Evolutionary conservation across 2,329 filamentous ascomycete genomes (phyloP).

Genomic region (Fusarium caatingaense): DNA sequence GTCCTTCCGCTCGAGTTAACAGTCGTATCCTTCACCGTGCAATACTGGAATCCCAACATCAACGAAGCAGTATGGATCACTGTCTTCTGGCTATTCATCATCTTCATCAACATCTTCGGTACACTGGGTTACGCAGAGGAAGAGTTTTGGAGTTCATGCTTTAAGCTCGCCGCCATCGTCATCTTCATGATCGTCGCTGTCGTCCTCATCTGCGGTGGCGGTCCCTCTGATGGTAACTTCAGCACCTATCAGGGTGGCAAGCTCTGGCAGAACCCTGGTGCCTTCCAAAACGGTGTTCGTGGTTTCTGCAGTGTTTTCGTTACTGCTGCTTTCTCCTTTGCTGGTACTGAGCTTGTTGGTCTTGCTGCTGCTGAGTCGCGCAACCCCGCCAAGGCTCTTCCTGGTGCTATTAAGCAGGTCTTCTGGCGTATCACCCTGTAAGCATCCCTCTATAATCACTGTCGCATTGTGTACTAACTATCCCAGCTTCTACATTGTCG

Average conservation of each 20-base stretch:
- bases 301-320: slow-evolving; percentile 77
- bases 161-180: slow-evolving; percentile 68
- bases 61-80: slow-evolving; percentile 64
- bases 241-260: slow-evolving; percentile 57
- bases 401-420: slow-evolving; percentile 82
- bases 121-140: slow-evolving; percentile 65
- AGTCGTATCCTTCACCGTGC: slow-evolving; percentile 62
- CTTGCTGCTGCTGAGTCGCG: slow-evolving; percentile 75
- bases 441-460: not conserved
- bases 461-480: slow-evolving; percentile 28
- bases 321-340: slow-evolving; percentile 75
- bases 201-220: slow-evolving; percentile 68
- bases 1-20: slow-evolving; percentile 64
- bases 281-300: slow-evolving; percentile 76
- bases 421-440: slow-evolving; percentile 64
- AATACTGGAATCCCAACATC: slow-evolving; percentile 62
- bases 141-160: slow-evolving; percentile 65
- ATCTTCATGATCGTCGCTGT: slow-evolving; percentile 72
- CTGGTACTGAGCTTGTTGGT: slow-evolving; percentile 76
- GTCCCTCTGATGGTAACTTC: slow-evolving; percentile 58
- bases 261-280: slow-evolving; percentile 52
- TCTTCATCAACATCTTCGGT: slow-evolving; percentile 66
- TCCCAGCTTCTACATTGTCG: slow-evolving; percentile 58
- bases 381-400: slow-evolving; percentile 77
- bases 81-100: slow-evolving; percentile 62